phyloP scores from a whole-genome alignment of 1,139 yeast genomes.

The Diutina pseudorugosa region DNA sequence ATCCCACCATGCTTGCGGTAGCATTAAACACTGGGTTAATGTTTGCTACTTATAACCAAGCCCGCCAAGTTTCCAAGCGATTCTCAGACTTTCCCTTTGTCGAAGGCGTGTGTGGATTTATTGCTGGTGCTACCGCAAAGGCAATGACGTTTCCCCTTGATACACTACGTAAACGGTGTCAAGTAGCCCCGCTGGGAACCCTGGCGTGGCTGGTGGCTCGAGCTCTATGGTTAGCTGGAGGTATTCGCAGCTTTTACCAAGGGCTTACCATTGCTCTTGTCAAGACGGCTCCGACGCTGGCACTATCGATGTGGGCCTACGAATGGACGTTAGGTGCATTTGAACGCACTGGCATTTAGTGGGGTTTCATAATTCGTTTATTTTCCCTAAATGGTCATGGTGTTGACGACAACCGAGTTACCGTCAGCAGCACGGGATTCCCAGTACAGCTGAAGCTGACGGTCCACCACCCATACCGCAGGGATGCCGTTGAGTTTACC shows the following conservation, averaged over 20 bases:
- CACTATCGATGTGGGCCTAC: slow-evolving; percentile 62
- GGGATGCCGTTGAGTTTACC: background rate
- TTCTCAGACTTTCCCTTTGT: slow-evolving; percentile 25
- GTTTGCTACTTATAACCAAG: slow-evolving; percentile 52
- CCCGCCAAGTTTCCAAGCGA: slow-evolving; percentile 13
- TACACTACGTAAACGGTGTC: slow-evolving; percentile 66
- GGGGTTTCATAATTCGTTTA: background rate
- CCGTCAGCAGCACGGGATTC: background rate
- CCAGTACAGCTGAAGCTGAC: background rate
- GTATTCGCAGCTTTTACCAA: slow-evolving; percentile 45
- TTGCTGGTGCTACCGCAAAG: slow-evolving; percentile 71
- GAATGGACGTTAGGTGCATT: slow-evolving; percentile 21
- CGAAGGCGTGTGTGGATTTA: slow-evolving; percentile 58
- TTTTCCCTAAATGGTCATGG: background rate
- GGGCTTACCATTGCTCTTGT: slow-evolving; percentile 60
- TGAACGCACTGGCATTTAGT: background rate
- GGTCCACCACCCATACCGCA: background rate
- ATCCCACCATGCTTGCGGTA: slow-evolving; percentile 51
- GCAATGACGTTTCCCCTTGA: slow-evolving; percentile 76
- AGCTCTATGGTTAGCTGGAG: slow-evolving; percentile 8
- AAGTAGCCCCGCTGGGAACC: slow-evolving; percentile 35
- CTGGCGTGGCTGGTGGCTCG: slow-evolving; percentile 23
- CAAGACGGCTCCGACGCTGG: slow-evolving; percentile 78
- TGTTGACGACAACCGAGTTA: background rate
- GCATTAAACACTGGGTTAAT: slow-evolving; percentile 57